Evolutionary conservation across 768 basidiomycete species (phyloP).

Genomic region (Mycena galopus): DNA sequence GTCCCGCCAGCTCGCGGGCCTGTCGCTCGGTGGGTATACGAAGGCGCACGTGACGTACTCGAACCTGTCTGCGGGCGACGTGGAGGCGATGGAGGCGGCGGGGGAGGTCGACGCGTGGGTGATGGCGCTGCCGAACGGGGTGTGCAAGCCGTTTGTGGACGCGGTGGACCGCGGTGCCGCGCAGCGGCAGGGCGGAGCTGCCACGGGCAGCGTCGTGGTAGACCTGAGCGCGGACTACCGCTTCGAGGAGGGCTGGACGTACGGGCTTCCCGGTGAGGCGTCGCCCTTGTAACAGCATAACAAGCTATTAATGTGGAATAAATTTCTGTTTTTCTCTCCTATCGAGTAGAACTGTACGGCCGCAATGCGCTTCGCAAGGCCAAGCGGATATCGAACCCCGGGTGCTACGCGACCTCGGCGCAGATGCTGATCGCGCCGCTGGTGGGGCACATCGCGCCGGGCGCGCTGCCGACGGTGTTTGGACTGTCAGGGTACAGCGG

Average conservation of each 20-base stretch:
- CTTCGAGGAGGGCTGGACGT: conserved; percentile 96
- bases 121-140: conserved; percentile 98
- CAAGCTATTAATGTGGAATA: conserved; percentile 48
- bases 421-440: conserved; percentile 95
- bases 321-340: conserved; percentile 49
- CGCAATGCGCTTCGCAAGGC: conserved; percentile 76
- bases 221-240: conserved; percentile 96
- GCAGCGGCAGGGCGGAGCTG: conserved; percentile 58
- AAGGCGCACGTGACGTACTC: conserved; percentile 82
- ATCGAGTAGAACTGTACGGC: conserved; percentile 83
- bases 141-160: conserved; percentile 96
- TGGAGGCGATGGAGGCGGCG: conserved; percentile 89
- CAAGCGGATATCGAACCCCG: conserved; percentile 95
- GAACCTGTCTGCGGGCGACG: conserved; percentile 83
- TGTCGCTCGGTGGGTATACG: conserved; percentile 82
- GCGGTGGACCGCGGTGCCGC: conserved; percentile 85
- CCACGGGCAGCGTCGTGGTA: conserved; percentile 82
- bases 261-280: conserved; percentile 97
- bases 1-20: conserved; percentile 92
- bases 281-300: conserved; percentile 52
- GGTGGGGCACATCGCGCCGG: conserved; percentile 73
- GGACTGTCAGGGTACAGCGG: conserved; percentile 96
- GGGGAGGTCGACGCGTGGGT: conserved; percentile 98
- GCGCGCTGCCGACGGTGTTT: conserved; percentile 85
- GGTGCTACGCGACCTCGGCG: conserved; percentile 95